Evolutionary conservation across 2,329 filamentous ascomycete species (phyloP).

Genomic region (Cryphonectria japonica): DNA sequence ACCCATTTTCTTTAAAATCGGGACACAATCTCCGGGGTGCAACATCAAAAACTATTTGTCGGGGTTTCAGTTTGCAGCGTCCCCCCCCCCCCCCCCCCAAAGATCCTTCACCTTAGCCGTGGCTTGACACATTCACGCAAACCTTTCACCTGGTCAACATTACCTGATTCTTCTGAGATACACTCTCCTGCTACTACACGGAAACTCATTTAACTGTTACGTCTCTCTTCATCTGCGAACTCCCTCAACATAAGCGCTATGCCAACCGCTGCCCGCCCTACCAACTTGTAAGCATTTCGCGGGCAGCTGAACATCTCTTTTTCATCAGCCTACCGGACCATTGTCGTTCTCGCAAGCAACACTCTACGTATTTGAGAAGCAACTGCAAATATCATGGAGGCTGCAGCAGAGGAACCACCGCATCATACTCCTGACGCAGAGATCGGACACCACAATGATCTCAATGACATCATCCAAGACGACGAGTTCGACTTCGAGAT

Average conservation of each 20-base stretch:
- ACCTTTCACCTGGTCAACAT: not conserved
- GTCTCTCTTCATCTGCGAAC: not conserved
- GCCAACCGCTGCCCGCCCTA: not conserved
- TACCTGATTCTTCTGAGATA: not conserved
- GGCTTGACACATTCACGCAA: not conserved
- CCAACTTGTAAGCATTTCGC: slow-evolving; percentile 1
- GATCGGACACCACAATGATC: slow-evolving; percentile 27
- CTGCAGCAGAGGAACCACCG: slow-evolving; percentile 25
- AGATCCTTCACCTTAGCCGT: not conserved
- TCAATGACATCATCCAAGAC: slow-evolving; percentile 21
- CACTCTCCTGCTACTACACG: no score
- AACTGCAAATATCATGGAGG: slow-evolving; percentile 30
- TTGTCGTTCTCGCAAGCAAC: slow-evolving; percentile 2
- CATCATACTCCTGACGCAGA: slow-evolving; percentile 20
- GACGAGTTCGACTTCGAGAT: slow-evolving; percentile 41
- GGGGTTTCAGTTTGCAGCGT: no score
- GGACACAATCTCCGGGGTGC: no score
- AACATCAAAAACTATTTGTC: no score
- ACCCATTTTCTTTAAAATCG: no score
- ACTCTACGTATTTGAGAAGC: not conserved
- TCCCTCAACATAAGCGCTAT: not conserved
- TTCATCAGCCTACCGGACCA: not conserved
- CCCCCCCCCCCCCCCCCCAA: not conserved
- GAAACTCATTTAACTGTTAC: not conserved
- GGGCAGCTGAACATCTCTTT: slow-evolving; percentile 6